These are phyloP conservation scores for Scenedesmus sp. DNA, from an alignment of 163 green algal genomes.

Conservation along the genomic window DNA sequence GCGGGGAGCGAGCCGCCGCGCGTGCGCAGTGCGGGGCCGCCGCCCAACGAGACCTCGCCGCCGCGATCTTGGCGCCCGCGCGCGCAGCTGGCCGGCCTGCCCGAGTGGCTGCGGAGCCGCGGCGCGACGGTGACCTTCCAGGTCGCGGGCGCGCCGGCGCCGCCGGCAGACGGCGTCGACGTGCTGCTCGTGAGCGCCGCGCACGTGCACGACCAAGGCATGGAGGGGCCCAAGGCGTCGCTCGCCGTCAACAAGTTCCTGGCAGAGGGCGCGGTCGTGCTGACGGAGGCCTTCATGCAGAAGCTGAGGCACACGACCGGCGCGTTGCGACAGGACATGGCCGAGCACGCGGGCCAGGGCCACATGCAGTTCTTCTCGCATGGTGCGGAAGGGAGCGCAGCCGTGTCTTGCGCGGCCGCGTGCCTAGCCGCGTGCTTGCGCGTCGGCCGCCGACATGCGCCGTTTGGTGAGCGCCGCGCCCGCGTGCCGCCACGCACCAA, in stretches of 20 bases:
- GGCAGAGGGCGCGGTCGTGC: constrained; percentile 4
- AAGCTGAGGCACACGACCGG: neutral
- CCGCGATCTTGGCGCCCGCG: neutral
- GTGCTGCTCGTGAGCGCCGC: neutral
- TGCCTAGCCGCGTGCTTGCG: too few species aligned
- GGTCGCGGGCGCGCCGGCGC: neutral
- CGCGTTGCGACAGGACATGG: neutral
- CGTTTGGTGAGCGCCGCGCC: too few species aligned
- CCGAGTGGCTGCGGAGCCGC: neutral
- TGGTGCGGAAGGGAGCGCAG: too few species aligned
- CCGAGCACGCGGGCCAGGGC: too few species aligned
- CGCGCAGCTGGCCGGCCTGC: neutral
- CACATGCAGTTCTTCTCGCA: neutral
- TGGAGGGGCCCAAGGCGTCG: neutral
- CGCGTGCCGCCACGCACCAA: too few species aligned
- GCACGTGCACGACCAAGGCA: neutral
- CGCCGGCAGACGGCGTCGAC: neutral
- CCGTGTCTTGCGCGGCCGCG: too few species aligned
- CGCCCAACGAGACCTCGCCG: too few species aligned
- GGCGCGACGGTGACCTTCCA: neutral
- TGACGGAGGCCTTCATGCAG: constrained; percentile 13
- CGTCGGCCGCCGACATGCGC: too few species aligned
- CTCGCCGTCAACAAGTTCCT: neutral
- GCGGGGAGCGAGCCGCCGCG: too few species aligned
- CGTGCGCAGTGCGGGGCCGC: too few species aligned